A percentile compares a stretch with the other conserved stretches of the same genome.
These are phyloP conservation scores for Nakazawaea ishiwadae DNA, from an alignment of 805 yeast genomes.

Conservation along the genomic window DNA sequence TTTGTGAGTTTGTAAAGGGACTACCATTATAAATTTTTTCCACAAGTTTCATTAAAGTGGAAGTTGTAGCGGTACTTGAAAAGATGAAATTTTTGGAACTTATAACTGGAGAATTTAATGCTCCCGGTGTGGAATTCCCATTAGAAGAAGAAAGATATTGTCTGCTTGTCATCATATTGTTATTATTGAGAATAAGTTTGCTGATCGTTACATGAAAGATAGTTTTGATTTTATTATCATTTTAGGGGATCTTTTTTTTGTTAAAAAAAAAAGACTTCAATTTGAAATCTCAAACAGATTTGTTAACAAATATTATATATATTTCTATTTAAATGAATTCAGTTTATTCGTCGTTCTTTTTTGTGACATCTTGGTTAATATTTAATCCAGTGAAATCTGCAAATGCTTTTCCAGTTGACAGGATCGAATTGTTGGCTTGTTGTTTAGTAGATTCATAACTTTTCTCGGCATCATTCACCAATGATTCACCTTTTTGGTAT, in stretches of 20 bases:
- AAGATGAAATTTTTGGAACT: background rate
- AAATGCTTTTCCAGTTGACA: conserved; percentile 36
- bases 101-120: background rate
- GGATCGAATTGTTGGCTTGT: conserved; percentile 22
- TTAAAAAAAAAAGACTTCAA: no score
- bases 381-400: conserved; percentile 65
- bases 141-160: no score
- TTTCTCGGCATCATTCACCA: conserved; percentile 39
- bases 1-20: conserved; percentile 19
- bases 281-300: no score
- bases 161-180: no score
- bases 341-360: conserved; percentile 28
- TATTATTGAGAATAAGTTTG: no score
- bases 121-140: background rate
- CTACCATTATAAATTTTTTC: conserved; percentile 18
- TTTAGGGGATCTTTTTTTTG: no score
- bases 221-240: no score
- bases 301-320: no score
- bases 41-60: conserved; percentile 16
- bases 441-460: conserved; percentile 33
- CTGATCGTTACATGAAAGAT: no score
- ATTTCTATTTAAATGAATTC: no score
- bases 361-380: conserved; percentile 57
- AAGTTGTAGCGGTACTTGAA: background rate
- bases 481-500: conserved; percentile 37